Base-by-base conservation (phyloP, 495 filamentous ascomycete genomes). In the Aspergillus saccharolyticus region DNA sequence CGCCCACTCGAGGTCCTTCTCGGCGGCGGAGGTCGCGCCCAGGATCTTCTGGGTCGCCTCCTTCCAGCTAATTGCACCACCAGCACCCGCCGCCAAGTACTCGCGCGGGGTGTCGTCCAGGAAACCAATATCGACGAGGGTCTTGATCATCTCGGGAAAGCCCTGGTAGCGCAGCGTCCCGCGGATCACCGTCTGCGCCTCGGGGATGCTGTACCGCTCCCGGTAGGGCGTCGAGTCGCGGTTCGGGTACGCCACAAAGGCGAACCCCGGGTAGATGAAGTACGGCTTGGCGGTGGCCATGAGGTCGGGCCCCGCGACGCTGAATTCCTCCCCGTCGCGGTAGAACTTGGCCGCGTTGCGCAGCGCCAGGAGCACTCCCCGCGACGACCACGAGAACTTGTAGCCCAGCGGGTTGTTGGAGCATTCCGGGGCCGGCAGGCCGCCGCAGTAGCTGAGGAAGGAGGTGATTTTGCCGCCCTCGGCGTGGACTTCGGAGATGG, bases 241-340 rank as follows among this genome's bases (percentile, higher is more conserved):
- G 82, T 97, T 97, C 12, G 90, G 89, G 71, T 97, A 98, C 9
- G 88, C 91, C 53, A 96, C 90, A 65, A 96, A 94, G 21, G 89
- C 85, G 66, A 85, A 97, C 30, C 91, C 84, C 43, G 88, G 88
- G 74, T 91, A 94, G 77, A 96, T 93, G 65, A 80, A 83, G 81
- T 96, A 97, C 10, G 93, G 91, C 79, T 93, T 91, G 17, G 93
- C 89, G 47, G 80, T 81, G 49, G 75, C 86, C 94, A 97, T 96
- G 46, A 97, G 81, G 19, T 91, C 86, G 52, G 79, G 74, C 12
- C 82, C 83, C 42, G 66, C 61, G 28, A 86, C 72, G 56, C 76
- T 81, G 63, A 85, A 80, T 42, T 86, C 70, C 74, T 92, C 80
- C 59, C 91, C 92, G 58, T 89, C 85, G 70, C 89, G 76, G 72